A percentile compares a stretch with the other conserved stretches of the same genome.
Evolutionary conservation across 805 yeast species (phyloP).

Genomic region (Wickerhamiella qilinensis): DNA sequence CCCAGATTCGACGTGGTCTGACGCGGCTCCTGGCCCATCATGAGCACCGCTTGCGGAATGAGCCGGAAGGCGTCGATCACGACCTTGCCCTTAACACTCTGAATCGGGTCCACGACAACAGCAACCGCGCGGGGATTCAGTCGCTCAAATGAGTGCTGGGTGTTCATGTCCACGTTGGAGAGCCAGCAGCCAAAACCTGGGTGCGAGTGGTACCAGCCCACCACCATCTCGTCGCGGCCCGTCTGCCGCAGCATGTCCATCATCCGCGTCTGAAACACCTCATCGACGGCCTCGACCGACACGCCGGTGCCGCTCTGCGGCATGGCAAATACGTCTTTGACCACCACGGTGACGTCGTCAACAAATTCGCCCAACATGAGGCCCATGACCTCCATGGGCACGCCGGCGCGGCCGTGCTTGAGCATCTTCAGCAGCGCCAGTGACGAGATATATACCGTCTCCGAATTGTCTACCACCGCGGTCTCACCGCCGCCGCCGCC

Average conservation of each 20-base stretch:
- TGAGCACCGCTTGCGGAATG: conserved; percentile 69
- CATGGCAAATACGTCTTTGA: conserved; percentile 97
- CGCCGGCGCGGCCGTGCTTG: conserved; percentile 75
- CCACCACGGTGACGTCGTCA: conserved; percentile 93
- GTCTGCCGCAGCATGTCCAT: conserved; percentile 99
- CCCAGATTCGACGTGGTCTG: conserved; percentile 95
- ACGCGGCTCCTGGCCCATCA: conserved; percentile 96
- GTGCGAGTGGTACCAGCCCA: conserved; percentile 97
- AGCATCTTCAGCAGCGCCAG: conserved; percentile 91
- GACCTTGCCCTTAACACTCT: conserved; percentile 95
- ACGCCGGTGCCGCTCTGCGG: conserved; percentile 96
- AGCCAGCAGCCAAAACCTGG: conserved; percentile 99
- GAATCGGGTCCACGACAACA: conserved; percentile 96
- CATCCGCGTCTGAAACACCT: conserved; percentile 96
- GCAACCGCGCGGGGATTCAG: conserved; percentile 93
- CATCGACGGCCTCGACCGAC: conserved; percentile 97
- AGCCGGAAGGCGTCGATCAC: conserved; percentile 96
- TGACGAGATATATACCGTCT: conserved; percentile 91
- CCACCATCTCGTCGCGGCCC: conserved; percentile 98
- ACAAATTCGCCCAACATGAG: conserved; percentile 96
- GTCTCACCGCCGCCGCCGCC: conserved; percentile 33
- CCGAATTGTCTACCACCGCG: conserved; percentile 85
- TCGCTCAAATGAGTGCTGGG: conserved; percentile 96
- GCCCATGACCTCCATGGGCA: conserved; percentile 88
- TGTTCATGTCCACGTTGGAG: conserved; percentile 90